These are phyloP conservation scores for Prunella vulgaris DNA, from an alignment of 257 asterid species.

Conservation along the genomic window DNA sequence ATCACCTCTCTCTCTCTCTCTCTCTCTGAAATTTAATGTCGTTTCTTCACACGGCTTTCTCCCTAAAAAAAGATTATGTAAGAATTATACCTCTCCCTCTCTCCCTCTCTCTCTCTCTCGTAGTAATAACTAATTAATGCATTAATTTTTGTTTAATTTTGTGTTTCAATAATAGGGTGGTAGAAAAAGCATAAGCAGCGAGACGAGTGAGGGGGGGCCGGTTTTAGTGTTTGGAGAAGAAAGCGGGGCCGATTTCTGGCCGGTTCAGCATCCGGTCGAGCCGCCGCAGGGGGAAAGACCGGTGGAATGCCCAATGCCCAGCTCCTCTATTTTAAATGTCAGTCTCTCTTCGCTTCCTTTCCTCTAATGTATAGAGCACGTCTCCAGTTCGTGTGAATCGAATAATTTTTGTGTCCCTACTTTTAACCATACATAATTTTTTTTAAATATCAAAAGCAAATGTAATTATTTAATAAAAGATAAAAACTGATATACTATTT, in stretches of 20 bases:
- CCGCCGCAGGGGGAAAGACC: constrained; percentile 27
- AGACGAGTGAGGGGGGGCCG: not conserved
- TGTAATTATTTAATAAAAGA: too few species aligned
- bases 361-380: too few species aligned
- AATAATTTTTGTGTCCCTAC: too few species aligned
- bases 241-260: constrained; percentile 3
- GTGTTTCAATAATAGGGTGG: not conserved
- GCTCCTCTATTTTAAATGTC: constrained; percentile 19
- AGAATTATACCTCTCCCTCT: not conserved
- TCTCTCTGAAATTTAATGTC: constrained; percentile 2
- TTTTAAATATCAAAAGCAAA: too few species aligned
- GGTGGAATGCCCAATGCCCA: constrained; percentile 23
- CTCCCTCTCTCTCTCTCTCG: not conserved
- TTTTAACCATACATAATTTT: too few species aligned
- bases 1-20: not conserved
- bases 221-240: constrained; percentile 9
- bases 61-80: constrained; percentile 6
- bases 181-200: constrained; percentile 16
- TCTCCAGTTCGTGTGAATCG: too few species aligned
- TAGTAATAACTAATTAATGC: not conserved
- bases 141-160: not conserved
- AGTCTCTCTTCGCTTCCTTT: not conserved
- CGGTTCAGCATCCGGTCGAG: constrained; percentile 24
- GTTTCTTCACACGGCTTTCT: constrained; percentile 15
- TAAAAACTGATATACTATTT: too few species aligned